Evolutionary conservation across 1,284 basidiomycete genomes (phyloP).

Genomic region (Takashimella tepidaria): DNA sequence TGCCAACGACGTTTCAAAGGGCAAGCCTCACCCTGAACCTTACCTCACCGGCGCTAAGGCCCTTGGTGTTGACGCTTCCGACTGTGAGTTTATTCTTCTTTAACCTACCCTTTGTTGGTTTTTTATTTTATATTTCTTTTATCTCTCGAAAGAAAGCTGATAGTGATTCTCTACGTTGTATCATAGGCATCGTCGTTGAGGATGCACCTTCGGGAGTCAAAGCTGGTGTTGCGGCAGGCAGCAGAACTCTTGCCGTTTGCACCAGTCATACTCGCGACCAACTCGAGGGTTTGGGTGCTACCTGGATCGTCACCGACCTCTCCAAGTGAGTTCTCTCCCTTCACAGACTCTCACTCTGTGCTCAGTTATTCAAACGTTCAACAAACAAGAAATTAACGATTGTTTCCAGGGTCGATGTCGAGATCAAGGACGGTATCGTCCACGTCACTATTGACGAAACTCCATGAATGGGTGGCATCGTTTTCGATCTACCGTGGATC

Average conservation of each 20-base stretch:
- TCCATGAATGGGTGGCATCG: no score
- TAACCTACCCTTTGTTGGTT: background rate
- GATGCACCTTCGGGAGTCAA: conserved; percentile 74
- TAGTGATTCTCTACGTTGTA: background rate
- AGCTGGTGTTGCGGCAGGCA: conserved; percentile 68
- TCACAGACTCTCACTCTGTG: no score
- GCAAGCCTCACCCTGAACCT: conserved; percentile 77
- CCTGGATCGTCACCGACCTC: conserved; percentile 48
- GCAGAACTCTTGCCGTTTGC: conserved; percentile 67
- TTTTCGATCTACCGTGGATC: no score
- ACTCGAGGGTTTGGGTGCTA: conserved; percentile 50
- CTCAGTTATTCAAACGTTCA: no score
- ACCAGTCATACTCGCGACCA: conserved; percentile 67
- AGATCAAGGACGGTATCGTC: conserved; percentile 20
- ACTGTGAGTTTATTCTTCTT: conserved; percentile 28
- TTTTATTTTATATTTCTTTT: background rate
- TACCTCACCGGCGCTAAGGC: conserved; percentile 52
- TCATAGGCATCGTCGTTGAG: conserved; percentile 68
- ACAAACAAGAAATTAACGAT: no score
- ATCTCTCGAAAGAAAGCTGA: background rate
- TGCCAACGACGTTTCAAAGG: conserved; percentile 64
- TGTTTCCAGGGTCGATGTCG: conserved; percentile 16
- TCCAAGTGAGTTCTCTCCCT: conserved; percentile 27
- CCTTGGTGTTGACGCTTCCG: conserved; percentile 31
- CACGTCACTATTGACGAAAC: conserved; percentile 18